Base-by-base conservation (phyloP, 306 rosid genomes). In the Biancaea sappan region DNA sequence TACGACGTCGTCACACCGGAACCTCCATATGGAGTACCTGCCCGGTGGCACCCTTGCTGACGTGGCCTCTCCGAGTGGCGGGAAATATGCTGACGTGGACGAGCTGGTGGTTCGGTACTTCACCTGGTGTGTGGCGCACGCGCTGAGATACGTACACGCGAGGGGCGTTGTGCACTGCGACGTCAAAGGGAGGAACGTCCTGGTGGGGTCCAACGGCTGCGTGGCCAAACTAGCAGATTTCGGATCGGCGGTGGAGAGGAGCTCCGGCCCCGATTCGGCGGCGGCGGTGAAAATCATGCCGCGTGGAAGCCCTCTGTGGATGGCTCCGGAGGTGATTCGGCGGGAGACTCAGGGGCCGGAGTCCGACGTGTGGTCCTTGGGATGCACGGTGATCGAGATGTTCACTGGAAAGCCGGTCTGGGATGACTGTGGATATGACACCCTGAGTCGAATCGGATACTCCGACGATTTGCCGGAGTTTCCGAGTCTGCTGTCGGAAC, bases 271-370 rank as follows among this genome's bases (percentile, higher is more conserved):
- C 4, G 73, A 7, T 11, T 25, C 1, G 56, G 34, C 1, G 56
- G 24, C 28, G 32, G 66, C 12, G 29, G 63, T 7, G 64, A 16
- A 18, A 19, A 24, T 64, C 0, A 1, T 14, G 64, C 92, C 92
- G 6, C 90, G 98, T 5, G 98, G 98, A 21, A 94, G 96, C 16
- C 98, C 98, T 24, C 68, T 94, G 61, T 91, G 98, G 98, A 94
- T 94, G 98, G 98, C 97, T 16, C 98, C 98, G 75, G 98, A 94
- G 86, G 98, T 94, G 0, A 73, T 94, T 9, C 84, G 90, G 13
- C 69, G 87, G 77, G 90, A 89, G 60, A 83, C 71, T 40, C 97
- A 89, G 83, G 94, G 96, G 32, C 89, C 94, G 40, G 94, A 91
- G 69, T 85, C 96, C 15, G 97, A 94, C 72, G 81, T 94, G 19